These are phyloP conservation scores for Zalaria obscura DNA, from an alignment of 2,329 filamentous ascomycete species.

Conservation along the genomic window DNA sequence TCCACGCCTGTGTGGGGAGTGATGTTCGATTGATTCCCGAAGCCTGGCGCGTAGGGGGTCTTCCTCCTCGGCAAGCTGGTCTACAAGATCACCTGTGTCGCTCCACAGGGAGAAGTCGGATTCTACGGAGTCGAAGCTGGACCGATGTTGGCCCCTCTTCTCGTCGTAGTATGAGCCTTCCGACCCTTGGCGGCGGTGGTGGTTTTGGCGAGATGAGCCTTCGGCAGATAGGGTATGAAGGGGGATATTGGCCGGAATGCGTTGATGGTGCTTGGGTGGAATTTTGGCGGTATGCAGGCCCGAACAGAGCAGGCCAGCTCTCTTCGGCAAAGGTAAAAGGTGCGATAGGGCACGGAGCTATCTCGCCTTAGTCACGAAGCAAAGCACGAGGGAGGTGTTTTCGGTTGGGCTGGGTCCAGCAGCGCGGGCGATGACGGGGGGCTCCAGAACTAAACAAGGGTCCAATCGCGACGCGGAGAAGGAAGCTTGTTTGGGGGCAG, in stretches of 20 bases:
- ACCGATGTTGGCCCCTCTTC: conserved; percentile 36
- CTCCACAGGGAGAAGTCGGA: conserved; percentile 76
- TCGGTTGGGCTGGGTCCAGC: background rate
- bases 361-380: background rate
- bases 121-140: conserved; percentile 41
- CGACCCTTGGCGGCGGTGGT: conserved; percentile 15
- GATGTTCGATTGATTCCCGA: conserved; percentile 11
- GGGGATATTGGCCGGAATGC: conserved; percentile 74
- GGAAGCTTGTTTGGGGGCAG: too few relatives aligned
- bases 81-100: conserved; percentile 87
- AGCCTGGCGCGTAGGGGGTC: conserved; percentile 54
- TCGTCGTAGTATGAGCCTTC: conserved; percentile 29
- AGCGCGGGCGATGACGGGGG: background rate
- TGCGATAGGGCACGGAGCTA: background rate
- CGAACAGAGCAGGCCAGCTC: background rate
- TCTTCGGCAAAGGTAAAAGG: background rate
- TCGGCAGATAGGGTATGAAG: conserved; percentile 52
- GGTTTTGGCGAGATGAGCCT: conserved; percentile 27
- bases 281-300: conserved; percentile 59
- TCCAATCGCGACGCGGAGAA: background rate
- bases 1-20: conserved; percentile 5
- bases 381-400: background rate
- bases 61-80: conserved; percentile 72
- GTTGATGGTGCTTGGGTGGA: conserved; percentile 49
- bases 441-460: background rate